Evolutionary conservation across 805 yeast genomes (phyloP), one percentile per base, ranked within the genome.

Genomic region (Isabelozyma pseudorhagii): DNA sequence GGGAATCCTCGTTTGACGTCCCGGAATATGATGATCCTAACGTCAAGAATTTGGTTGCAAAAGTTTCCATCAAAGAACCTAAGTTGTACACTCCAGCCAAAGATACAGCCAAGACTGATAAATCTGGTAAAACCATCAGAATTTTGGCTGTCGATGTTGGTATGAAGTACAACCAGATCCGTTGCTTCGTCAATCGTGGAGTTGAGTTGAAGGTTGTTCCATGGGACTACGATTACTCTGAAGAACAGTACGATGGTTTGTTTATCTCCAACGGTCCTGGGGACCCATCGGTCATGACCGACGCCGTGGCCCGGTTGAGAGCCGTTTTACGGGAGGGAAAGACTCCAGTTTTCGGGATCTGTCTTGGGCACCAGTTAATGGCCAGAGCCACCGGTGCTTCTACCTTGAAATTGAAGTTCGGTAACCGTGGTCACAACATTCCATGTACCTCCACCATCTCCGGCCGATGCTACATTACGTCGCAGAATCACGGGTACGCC

Each of bases 201-300:
- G 97, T 94, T 46, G 97, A 96, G 74, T 78, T 94, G 58, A 82
- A 84, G 66, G 97, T 94, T 49, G 97, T 94, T 44, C 98, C 99
- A 53, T 93, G 93, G 92, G 85, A 94, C 68, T 84, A 91, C 66
- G 96, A 91, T 70, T 85, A 87, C 68, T 75, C 87, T 54, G 62
- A 71, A 46, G 96, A 90, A 70, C 79, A 83, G 54, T 94, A 87
- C 67, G 99, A 94, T 69, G 99, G 99, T 77, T 79, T 94, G 61
- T 94, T 94, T 72, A 77, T 93, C 57, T 92, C 97, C 49, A 94
- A 94, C 72, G 99, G 99, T 77, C 99, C 99, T 28, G 99, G 99
- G 82, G 98, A 94, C 74, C 99, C 99, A 50, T 81, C 94, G 42
- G 89, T 88, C 50, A 79, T 94, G 83, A 69, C 82, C 42, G 80